Evolutionary conservation across 805 yeast species (phyloP), one percentile per base, ranked within the genome.

Genomic region (Candida wancherniae): DNA sequence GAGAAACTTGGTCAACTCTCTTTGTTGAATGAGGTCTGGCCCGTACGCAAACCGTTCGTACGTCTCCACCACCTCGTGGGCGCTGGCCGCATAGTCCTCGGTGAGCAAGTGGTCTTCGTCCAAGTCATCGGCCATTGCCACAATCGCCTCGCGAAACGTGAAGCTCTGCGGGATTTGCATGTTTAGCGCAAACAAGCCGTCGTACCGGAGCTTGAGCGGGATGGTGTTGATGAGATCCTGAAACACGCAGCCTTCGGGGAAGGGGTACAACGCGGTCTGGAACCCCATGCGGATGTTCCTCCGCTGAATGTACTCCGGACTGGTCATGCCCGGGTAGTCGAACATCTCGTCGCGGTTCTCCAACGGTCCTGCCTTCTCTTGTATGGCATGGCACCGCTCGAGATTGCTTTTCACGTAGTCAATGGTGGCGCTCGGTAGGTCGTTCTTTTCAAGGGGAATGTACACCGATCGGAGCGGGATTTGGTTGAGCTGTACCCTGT

Each of bases 21-120:
- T 62, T 40, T 79, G 77, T 1, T 70, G 55, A 11, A 85, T 73
- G 11, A 75, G 65, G 12, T 63, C 53, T 2, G 84, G 82, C 5
- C 90, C 73, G 53, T 77, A 87, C 37, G 85, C 63, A 21, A 80
- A 64, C 29, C 63, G 60, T 43, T 87, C 95, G 57, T 85, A 87
- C 9, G 73, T 53, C 3, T 59, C 61, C 4, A 77, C 58, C 22
- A 61, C 41, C 15, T 42, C 24, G 4, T 30, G 34, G 4, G 48
- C 24, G 17, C 51, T 43, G 9, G 47, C 47, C 4, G 40, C 26
- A 19, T 33, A 28, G 9, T 39, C 41, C 23, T 16, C 26, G 22
- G 40, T 35, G 12, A 36, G 22, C 6, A 32, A 20, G 21, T 27
- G 30, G 15, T 39, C 44, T 3, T 34, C 36, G n/a, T 26, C 26